Evolutionary conservation across 2,329 filamentous ascomycete genomes (phyloP).

Genomic region (Clarireedia homoeocarpa): DNA sequence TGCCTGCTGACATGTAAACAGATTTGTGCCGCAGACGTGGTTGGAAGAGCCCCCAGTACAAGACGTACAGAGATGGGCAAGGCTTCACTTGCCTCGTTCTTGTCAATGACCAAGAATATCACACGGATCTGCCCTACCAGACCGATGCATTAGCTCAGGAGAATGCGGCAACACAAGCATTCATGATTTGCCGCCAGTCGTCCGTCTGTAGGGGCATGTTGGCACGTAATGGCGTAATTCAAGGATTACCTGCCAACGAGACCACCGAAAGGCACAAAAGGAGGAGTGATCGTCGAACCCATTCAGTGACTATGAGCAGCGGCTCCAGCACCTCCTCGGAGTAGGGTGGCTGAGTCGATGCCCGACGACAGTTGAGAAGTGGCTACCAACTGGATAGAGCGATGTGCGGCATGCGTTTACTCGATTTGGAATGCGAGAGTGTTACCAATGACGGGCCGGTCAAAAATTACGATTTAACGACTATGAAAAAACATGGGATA

Average conservation of each 20-base stretch:
- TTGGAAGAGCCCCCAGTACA: slow-evolving; percentile 87
- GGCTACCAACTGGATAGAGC: slow-evolving; percentile 13
- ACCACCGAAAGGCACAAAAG: slow-evolving; percentile 26
- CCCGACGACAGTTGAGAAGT: slow-evolving; percentile 22
- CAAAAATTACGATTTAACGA: slow-evolving; percentile 13
- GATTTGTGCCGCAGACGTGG: slow-evolving; percentile 90
- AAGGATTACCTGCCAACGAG: slow-evolving; percentile 49
- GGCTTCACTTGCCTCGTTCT: slow-evolving; percentile 87
- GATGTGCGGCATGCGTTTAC: not conserved
- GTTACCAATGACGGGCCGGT: not conserved
- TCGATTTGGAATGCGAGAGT: not conserved
- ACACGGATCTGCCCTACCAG: slow-evolving; percentile 79
- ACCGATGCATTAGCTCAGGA: slow-evolving; percentile 79
- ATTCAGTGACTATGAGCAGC: slow-evolving; percentile 30
- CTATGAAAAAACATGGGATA: slow-evolving; percentile 16
- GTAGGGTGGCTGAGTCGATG: slow-evolving; percentile 19
- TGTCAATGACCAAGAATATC: slow-evolving; percentile 95
- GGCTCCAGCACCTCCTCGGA: slow-evolving; percentile 29
- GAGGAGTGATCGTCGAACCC: slow-evolving; percentile 24
- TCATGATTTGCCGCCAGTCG: slow-evolving; percentile 97
- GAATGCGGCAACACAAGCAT: slow-evolving; percentile 90
- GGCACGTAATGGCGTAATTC: slow-evolving; percentile 59
- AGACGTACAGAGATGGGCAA: slow-evolving; percentile 63
- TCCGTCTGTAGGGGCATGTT: slow-evolving; percentile 93
- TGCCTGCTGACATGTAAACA: slow-evolving; percentile 36